Percentiles rank a stretch among this genome's conserved stretches.
phyloP scores from a whole-genome alignment of 768 basidiomycete species.

The Kwoniella pini region DNA sequence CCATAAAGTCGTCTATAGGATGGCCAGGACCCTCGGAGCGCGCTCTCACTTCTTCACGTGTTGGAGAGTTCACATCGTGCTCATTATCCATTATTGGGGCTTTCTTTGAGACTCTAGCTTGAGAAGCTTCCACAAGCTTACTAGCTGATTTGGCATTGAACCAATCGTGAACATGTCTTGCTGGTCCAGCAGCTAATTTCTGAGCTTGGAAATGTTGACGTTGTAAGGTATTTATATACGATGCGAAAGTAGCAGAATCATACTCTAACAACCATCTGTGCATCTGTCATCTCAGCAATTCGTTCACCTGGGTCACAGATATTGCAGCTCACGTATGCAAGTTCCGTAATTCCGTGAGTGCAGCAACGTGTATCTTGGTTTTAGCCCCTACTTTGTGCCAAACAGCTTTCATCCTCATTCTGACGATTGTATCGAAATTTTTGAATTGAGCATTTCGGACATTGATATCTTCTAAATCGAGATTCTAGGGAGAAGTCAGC shows the following conservation, averaged over 20 bases:
- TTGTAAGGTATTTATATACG: slow-evolving; percentile 86
- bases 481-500: slow-evolving; percentile 58
- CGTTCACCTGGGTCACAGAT: neutral
- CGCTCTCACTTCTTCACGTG: slow-evolving; percentile 1
- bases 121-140: slow-evolving; percentile 60
- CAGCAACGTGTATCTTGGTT: slow-evolving; percentile 86
- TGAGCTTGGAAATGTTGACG: slow-evolving; percentile 62
- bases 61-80: slow-evolving; percentile 18
- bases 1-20: slow-evolving; percentile 61
- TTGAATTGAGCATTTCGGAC: slow-evolving; percentile 92
- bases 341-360: slow-evolving; percentile 79
- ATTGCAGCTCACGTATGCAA: slow-evolving; percentile 68
- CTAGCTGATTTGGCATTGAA: slow-evolving; percentile 90
- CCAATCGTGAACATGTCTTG: slow-evolving; percentile 56
- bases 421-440: slow-evolving; percentile 84
- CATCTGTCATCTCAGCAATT: neutral
- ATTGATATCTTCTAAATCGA: slow-evolving; percentile 89
- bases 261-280: slow-evolving; percentile 80
- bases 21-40: slow-evolving; percentile 8
- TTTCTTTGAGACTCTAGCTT: slow-evolving; percentile 38
- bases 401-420: slow-evolving; percentile 83
- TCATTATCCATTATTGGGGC: slow-evolving; percentile 44
- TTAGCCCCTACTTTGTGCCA: slow-evolving; percentile 96
- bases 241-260: slow-evolving; percentile 85
- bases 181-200: slow-evolving; percentile 35